Base-by-base conservation (phyloP, 441 rosid species). In the Brassica balearica region DNA sequence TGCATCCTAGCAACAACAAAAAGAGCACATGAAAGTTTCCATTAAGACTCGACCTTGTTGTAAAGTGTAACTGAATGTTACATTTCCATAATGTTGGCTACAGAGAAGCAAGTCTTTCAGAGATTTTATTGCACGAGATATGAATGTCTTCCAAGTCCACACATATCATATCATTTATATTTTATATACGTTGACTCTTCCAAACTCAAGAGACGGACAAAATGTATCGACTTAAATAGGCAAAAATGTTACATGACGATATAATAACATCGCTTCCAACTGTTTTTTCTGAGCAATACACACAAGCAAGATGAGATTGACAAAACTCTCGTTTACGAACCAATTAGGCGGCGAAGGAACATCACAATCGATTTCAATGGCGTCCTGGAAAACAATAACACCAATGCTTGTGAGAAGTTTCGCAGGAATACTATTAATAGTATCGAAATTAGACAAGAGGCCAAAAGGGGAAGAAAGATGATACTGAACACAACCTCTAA, bases 281-380 rank as follows among this genome's bases (percentile, higher is more conserved):
- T 27, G 41, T 48, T 29, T 67, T 2, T 25, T 1, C 25, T 27
- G 29, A 15, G 62, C 23, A 53, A 69, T 3, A 1, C 65, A 11
- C 15, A 19, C 27, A 38, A 15, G 68, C 48, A 64, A 34, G 53
- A 36, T 6, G 22, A 15, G 19, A 68, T 20, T 27, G 20, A 51
- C 38, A 0, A 34, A 77, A 41, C 0, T 56, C 65, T 64, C 1
- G 53, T 23, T 61, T 51, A 79, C 32, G 1, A 73, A 34, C 70
- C 70, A 79, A 79, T 79, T 25, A 36, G 63, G 70, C 74, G 66
- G 36, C 75, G 62, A 62, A 79, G 55, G 64, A 79, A 79, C 61
- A 29, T 43, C n/a, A 4, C 55, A 69, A 19, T 25, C 5, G 78
- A 69, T 55, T 25, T 79, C 34, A 68, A 17, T 3, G 74, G 66